Conservation (phyloP, 2,329 filamentous ascomycete genomes). For the Paraphoma sp. region DNA sequence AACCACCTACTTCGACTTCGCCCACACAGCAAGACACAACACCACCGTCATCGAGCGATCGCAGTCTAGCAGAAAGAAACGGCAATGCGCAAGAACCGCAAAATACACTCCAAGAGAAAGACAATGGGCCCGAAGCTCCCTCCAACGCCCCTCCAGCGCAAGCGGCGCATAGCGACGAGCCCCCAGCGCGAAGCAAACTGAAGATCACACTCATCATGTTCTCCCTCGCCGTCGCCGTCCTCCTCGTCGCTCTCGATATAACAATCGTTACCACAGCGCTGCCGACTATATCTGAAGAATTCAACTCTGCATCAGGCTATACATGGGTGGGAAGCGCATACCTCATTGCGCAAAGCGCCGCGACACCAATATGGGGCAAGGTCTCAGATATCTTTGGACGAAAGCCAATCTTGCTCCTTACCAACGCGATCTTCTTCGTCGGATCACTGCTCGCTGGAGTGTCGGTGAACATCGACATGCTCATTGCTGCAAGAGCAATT, state of each 20-base stretch:
- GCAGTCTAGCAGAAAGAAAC: constrained; percentile 16
- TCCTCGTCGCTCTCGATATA: constrained; percentile 67
- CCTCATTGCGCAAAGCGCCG: constrained; percentile 56
- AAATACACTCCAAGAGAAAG: constrained; percentile 4
- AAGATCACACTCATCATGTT: constrained; percentile 59
- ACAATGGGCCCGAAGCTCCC: constrained; percentile 8
- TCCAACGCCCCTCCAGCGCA: constrained; percentile 15
- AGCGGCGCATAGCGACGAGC: constrained; percentile 30
- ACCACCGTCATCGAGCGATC: constrained; percentile 23
- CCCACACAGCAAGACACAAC: constrained; percentile 16
- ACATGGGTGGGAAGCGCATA: constrained; percentile 63
- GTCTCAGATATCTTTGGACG: constrained; percentile 72
- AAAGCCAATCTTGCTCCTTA: constrained; percentile 66
- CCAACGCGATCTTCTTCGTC: constrained; percentile 67
- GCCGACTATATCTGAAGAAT: constrained; percentile 64
- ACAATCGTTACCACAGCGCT: constrained; percentile 69
- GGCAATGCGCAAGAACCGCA: constrained; percentile 3
- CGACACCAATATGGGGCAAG: constrained; percentile 67
- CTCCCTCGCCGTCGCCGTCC: constrained; percentile 60
- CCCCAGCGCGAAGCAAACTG: constrained; percentile 43
- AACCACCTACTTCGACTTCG: constrained; percentile 4
- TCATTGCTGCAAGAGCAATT: constrained; percentile 66
- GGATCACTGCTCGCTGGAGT: constrained; percentile 67
- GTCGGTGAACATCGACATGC: constrained; percentile 65
- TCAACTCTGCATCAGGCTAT: constrained; percentile 58